A percentile compares a stretch with the other conserved stretches of the same genome.
These are phyloP conservation scores for Elsinoe batatas DNA, from an alignment of 2,329 filamentous ascomycete species.

Conservation along the genomic window DNA sequence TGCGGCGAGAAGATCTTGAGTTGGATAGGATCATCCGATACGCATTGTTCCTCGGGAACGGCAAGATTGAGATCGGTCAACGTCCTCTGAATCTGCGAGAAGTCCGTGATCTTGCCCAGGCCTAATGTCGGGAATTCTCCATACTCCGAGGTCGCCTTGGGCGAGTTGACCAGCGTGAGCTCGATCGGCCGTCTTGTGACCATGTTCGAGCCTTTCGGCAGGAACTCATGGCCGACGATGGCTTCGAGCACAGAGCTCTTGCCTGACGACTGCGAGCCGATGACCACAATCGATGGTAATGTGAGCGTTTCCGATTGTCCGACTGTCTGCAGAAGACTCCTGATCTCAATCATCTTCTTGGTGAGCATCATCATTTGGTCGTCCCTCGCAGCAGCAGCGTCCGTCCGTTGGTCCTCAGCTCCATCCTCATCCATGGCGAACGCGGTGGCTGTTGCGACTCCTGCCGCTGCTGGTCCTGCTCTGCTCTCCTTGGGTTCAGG, in stretches of 20 bases:
- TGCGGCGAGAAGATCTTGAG: conserved; percentile 91
- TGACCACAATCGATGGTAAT: conserved; percentile 95
- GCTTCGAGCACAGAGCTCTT: conserved; percentile 96
- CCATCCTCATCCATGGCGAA: conserved; percentile 65
- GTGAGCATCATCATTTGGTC: conserved; percentile 99
- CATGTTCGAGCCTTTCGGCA: conserved; percentile 98
- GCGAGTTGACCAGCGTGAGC: conserved; percentile 90
- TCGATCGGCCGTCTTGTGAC: conserved; percentile 93
- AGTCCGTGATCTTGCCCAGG: conserved; percentile 82
- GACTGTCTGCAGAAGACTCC: conserved; percentile 80
- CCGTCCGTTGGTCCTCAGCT: conserved; percentile 51
- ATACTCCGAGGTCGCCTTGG: conserved; percentile 76
- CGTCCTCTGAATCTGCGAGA: conserved; percentile 82
- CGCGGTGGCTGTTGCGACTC: conserved; percentile 61
- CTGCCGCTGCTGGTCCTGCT: conserved; percentile 50
- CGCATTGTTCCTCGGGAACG: conserved; percentile 81
- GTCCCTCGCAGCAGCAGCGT: conserved; percentile 64
- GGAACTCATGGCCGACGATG: conserved; percentile 93
- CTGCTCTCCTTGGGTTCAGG: conserved; percentile 30
- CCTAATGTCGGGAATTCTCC: conserved; percentile 93
- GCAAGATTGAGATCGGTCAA: conserved; percentile 91
- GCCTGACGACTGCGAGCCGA: conserved; percentile 94
- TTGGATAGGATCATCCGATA: conserved; percentile 93
- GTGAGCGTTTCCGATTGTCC: conserved; percentile 84
- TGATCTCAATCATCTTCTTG: conserved; percentile 99